A percentile compares a stretch with the other conserved stretches of the same genome.
phyloP scores from a whole-genome alignment of 495 filamentous ascomycete species.

The Penicillium egyptiacum region DNA sequence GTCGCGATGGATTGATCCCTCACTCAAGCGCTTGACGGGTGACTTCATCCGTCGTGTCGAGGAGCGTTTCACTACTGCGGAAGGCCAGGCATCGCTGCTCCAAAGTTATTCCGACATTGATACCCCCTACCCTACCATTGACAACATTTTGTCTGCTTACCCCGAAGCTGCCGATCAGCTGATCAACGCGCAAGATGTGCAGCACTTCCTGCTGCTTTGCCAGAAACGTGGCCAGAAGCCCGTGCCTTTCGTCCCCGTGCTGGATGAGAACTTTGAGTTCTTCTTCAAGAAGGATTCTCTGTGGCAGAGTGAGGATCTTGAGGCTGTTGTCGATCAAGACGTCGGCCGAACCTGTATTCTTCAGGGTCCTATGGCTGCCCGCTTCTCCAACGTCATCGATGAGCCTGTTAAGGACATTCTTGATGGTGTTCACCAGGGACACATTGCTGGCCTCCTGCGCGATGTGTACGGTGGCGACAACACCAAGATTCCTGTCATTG shows the following conservation, averaged over 20 bases:
- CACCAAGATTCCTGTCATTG: constrained; percentile 73
- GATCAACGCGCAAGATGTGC: constrained; percentile 95
- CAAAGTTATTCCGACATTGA: constrained; percentile 88
- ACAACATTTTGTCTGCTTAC: constrained; percentile 77
- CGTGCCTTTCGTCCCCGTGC: constrained; percentile 86
- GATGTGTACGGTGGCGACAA: constrained; percentile 79
- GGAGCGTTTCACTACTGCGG: constrained; percentile 73
- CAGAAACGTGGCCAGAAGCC: constrained; percentile 93
- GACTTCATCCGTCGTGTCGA: constrained; percentile 96
- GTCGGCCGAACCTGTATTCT: constrained; percentile 93
- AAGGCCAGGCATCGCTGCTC: constrained; percentile 71
- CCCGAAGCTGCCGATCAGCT: constrained; percentile 84
- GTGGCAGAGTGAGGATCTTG: constrained; percentile 97
- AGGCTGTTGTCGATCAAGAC: constrained; percentile 92
- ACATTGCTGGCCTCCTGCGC: constrained; percentile 73
- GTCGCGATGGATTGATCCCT: constrained; percentile 88
- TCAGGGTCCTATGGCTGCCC: constrained; percentile 90
- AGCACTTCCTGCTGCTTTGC: constrained; percentile 94
- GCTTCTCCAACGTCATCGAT: constrained; percentile 83
- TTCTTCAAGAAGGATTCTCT: constrained; percentile 99
- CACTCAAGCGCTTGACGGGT: constrained; percentile 75
- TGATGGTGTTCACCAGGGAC: constrained; percentile 80
- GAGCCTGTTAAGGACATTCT: constrained; percentile 94
- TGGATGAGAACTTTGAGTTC: constrained; percentile 95
- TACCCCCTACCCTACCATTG: constrained; percentile 71